phyloP scores from a whole-genome alignment of 2,329 filamentous ascomycete species.

The Teratosphaeria pseudoeucalypti region DNA sequence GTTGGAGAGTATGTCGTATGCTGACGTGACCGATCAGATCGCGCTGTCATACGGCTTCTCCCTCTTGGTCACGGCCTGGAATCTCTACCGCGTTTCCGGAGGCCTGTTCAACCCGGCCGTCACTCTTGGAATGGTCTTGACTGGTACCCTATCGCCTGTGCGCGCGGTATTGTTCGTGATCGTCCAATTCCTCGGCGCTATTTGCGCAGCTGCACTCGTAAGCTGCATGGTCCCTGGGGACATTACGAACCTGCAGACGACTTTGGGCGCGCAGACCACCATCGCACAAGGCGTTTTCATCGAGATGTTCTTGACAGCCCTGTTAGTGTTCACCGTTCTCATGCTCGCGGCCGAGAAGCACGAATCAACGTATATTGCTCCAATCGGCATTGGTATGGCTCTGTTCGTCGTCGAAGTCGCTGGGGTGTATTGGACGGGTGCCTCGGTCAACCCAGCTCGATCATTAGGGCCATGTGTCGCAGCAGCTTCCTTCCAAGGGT shows the following conservation, averaged over 20 bases:
- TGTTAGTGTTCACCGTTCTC: slow-evolving; percentile 24
- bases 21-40: slow-evolving; percentile 6
- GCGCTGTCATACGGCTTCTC: slow-evolving; percentile 21
- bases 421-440: slow-evolving; percentile 23
- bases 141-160: slow-evolving; percentile 15
- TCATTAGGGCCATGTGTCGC: slow-evolving; percentile 21
- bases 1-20: not conserved
- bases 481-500: slow-evolving; percentile 6
- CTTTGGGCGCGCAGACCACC: not conserved
- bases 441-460: slow-evolving; percentile 25
- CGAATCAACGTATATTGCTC: slow-evolving; percentile 43
- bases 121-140: slow-evolving; percentile 21
- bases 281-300: slow-evolving; percentile 22
- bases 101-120: slow-evolving; percentile 22
- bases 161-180: slow-evolving; percentile 16
- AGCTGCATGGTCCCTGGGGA: slow-evolving; percentile 14
- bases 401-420: slow-evolving; percentile 46
- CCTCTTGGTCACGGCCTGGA: slow-evolving; percentile 23
- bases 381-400: slow-evolving; percentile 59
- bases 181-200: slow-evolving; percentile 21
- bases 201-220: slow-evolving; percentile 22
- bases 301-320: slow-evolving; percentile 22
- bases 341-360: slow-evolving; percentile 28
- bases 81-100: slow-evolving; percentile 20
- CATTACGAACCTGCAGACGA: not conserved